Evolutionary conservation across 257 asterid genomes (phyloP), one percentile per base, ranked within the genome.

Genomic region (Anisodus acutangulus): DNA sequence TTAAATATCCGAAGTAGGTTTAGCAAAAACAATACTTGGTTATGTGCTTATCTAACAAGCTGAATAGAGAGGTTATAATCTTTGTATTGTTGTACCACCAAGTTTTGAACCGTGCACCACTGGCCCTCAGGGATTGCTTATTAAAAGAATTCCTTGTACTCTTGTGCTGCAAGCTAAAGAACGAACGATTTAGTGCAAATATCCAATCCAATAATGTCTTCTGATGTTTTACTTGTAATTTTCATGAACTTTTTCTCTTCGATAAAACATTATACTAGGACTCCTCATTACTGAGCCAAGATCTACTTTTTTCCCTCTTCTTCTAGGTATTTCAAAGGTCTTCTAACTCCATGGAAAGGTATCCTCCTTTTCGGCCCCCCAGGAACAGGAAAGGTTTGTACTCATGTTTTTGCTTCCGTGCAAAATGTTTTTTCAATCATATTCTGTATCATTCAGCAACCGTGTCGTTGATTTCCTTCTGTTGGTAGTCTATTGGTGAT

Each of bases 361-460:
- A 95, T 97, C 88, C 98, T 97, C 86, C 99, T 97, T 84, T 96
- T 97, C 89, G 98, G 99, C 4, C 98, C 98, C 70, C 98, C 98
- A 64, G 99, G 99, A 92, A 97, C 99, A 8, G 98, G 99, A 88
- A 97, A 97, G 99, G 98, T 93, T 84, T 85, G 91, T 90, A 57
- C 41, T 68, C 88, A 8, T 51, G 10, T 13, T 55, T 35, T 83
- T 51, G 78, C 64, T 49, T 62, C 85, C 35, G 11, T 45, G 84
- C 83, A 19, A 39, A 60, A 81, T 51, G 62, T 59, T 81, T 17
- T 49, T 76, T 49, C 9, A 74, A 22, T 49, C 63, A 76, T 5
- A 51, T 31, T 8, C 10, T 49, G 45, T 51, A 51, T 76, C 81
- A 45, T 51, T 49, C 35, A 76, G 51, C 62, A 57, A 57, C 62